A percentile compares a stretch with the other conserved stretches of the same genome.
Conservation (phyloP, 1,139 yeast species). For the Sugiyamaella japonica region DNA sequence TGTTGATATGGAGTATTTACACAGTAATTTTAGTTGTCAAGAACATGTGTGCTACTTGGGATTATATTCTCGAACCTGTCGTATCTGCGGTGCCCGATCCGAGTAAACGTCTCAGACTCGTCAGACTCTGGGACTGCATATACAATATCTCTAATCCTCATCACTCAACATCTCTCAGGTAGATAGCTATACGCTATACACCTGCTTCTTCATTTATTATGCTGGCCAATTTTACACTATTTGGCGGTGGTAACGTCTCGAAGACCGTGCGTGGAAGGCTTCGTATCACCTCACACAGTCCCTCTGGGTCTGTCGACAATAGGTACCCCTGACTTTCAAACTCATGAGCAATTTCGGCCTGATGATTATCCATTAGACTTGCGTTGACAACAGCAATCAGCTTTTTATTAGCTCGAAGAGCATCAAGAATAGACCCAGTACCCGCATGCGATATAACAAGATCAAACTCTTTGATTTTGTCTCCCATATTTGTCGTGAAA, state of each 20-base stretch:
- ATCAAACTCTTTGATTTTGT: conserved; percentile 46
- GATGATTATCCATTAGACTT: conserved; percentile 82
- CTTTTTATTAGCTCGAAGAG: conserved; percentile 55
- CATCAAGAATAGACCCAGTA: conserved; percentile 87
- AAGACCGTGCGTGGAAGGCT: conserved; percentile 20
- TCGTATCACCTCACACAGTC: conserved; percentile 23
- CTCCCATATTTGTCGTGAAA: conserved; percentile 46
- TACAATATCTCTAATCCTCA: no score
- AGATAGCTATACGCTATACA: not conserved
- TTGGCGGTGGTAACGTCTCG: conserved; percentile 30
- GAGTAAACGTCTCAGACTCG: no score
- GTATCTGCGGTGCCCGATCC: no score
- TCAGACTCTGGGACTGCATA: no score
- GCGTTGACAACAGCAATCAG: conserved; percentile 73
- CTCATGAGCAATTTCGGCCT: conserved; percentile 68
- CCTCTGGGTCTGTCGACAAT: conserved; percentile 28
- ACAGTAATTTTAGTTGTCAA: no score
- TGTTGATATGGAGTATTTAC: no score
- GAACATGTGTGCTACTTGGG: no score
- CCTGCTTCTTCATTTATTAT: conserved; percentile 34
- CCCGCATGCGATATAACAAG: conserved; percentile 85
- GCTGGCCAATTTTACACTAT: conserved; percentile 26
- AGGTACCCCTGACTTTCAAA: conserved; percentile 47
- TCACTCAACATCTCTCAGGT: no score
- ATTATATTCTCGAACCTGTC: no score